phyloP scores from a whole-genome alignment of 2,329 filamentous ascomycete genomes.

The Aspergillus niger region DNA sequence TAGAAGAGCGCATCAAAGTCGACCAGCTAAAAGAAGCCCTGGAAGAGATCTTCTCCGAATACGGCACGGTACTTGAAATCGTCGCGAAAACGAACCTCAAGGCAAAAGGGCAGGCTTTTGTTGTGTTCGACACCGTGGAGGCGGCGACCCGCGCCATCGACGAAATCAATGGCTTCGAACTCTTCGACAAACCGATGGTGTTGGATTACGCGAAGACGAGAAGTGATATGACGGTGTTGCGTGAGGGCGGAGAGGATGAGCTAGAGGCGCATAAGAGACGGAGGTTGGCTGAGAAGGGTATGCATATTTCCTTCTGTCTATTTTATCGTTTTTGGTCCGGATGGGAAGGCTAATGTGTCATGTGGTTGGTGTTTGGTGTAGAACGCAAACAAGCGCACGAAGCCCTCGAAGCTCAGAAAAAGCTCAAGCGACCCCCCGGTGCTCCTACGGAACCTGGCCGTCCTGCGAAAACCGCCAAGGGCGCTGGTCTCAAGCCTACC shows the following conservation, averaged over 20 bases:
- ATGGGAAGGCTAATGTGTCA: neutral
- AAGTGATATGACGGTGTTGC: constrained; percentile 84
- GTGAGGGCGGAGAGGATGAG: constrained; percentile 72
- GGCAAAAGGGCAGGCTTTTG: constrained; percentile 92
- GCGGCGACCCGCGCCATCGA: constrained; percentile 81
- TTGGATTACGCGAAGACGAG: constrained; percentile 77
- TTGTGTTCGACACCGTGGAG: constrained; percentile 83
- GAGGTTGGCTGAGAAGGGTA: constrained; percentile 86
- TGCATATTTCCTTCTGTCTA: constrained; percentile 11
- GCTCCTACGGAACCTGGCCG: constrained; percentile 51
- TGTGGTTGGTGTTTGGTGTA: constrained; percentile 30
- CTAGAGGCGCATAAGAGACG: constrained; percentile 84
- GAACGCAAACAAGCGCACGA: constrained; percentile 80
- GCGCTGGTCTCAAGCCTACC: constrained; percentile 74
- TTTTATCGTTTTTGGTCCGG: neutral
- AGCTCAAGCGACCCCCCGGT: constrained; percentile 65
- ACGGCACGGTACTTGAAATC: constrained; percentile 81
- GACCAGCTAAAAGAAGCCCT: constrained; percentile 74
- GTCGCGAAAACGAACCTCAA: constrained; percentile 87
- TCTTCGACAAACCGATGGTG: constrained; percentile 89
- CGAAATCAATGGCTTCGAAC: constrained; percentile 85
- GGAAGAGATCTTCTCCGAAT: constrained; percentile 79
- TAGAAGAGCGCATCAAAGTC: constrained; percentile 88
- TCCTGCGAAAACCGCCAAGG: constrained; percentile 69
- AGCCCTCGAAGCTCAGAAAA: constrained; percentile 75